These are phyloP conservation scores for Clarireedia sp. DNA, from an alignment of 2,329 filamentous ascomycete genomes.

Conservation along the genomic window DNA sequence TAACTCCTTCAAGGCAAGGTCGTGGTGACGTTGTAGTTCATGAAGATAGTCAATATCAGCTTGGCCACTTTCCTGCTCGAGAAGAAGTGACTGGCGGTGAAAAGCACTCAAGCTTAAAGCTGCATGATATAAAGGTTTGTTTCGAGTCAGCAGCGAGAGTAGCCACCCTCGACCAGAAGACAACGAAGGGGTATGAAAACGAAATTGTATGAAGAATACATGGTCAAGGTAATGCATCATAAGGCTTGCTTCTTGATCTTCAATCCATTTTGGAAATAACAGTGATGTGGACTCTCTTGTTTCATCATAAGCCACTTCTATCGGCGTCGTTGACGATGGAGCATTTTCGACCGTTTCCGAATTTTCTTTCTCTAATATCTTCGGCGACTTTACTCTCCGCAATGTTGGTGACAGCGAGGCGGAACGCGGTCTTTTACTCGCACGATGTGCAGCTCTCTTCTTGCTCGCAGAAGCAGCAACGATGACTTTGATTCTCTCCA, in stretches of 20 bases:
- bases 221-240: constrained; percentile 54
- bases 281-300: background rate
- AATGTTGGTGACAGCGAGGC: background rate
- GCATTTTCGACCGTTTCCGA: background rate
- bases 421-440: background rate
- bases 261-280: constrained; percentile 10
- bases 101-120: constrained; percentile 47
- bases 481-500: background rate
- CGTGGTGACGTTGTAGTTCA: constrained; percentile 9
- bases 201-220: constrained; percentile 53
- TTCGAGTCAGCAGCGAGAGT: constrained; percentile 46
- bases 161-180: constrained; percentile 54
- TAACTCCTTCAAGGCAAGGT: background rate
- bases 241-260: constrained; percentile 25
- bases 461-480: constrained; percentile 5
- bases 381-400: too few relatives aligned
- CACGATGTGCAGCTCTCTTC: constrained; percentile 5
- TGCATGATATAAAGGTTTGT: constrained; percentile 48
- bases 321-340: background rate
- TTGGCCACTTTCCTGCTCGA: constrained; percentile 9
- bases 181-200: constrained; percentile 50
- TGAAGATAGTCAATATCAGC: constrained; percentile 8
- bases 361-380: background rate
- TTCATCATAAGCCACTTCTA: background rate
- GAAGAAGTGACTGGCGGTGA: constrained; percentile 37